A percentile compares a stretch with the other conserved stretches of the same genome.
phyloP scores from a whole-genome alignment of 192 early-diverging fungal genomes.

The Chytriomyces sp. region DNA sequence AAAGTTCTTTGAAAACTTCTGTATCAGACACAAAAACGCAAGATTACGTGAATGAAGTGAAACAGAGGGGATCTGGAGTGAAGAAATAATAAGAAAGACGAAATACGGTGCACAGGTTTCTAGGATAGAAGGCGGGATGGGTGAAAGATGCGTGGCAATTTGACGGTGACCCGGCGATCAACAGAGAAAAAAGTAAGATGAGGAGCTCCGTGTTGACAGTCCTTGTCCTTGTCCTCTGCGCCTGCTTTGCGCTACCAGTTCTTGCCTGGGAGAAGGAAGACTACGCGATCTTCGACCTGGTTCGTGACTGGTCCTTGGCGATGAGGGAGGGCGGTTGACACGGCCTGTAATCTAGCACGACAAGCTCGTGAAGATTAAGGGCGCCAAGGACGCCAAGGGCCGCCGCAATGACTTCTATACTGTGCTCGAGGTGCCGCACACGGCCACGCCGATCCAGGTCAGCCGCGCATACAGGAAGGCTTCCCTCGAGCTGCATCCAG shows the following conservation, averaged over 20 bases:
- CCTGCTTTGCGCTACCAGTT: not conserved
- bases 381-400: conserved; percentile 26
- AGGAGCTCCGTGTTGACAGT: not conserved
- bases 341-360: conserved; percentile 27
- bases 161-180: not conserved
- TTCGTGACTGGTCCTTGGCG: not conserved
- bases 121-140: no score
- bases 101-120: no score
- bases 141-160: not conserved
- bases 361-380: conserved; percentile 29
- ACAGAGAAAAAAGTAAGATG: conserved; percentile 1
- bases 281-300: conserved; percentile 49
- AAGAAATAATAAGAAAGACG: no score
- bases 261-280: conserved; percentile 51
- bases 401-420: conserved; percentile 37
- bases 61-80: no score
- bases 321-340: not conserved
- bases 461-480: conserved; percentile 48
- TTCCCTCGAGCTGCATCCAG: conserved; percentile 48
- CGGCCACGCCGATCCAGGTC: conserved; percentile 41
- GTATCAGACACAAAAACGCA: no score
- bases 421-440: conserved; percentile 31
- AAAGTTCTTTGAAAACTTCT: no score
- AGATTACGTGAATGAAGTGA: no score
- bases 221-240: not conserved